A percentile compares a stretch with the other conserved stretches of the same genome.
Evolutionary conservation across 1,139 yeast species (phyloP).

Genomic region (Pichia sp.): DNA sequence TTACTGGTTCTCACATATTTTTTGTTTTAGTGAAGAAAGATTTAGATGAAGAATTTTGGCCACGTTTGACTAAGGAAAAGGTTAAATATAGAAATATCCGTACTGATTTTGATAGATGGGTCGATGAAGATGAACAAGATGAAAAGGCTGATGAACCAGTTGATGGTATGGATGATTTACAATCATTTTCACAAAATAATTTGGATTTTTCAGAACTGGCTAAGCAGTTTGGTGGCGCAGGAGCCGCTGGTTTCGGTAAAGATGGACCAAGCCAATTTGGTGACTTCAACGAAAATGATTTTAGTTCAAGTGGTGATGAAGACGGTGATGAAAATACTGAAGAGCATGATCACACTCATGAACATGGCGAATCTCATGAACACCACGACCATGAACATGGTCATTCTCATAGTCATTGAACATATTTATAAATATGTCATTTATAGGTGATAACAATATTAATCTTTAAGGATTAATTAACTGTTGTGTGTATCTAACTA

Average conservation of each 20-base stretch:
- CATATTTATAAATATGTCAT: neutral
- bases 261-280: constrained; percentile 15
- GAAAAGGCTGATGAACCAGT: constrained; percentile 41
- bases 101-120: constrained; percentile 98
- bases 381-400: neutral
- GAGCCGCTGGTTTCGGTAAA: constrained; percentile 10
- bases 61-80: constrained; percentile 75
- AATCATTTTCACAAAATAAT: constrained; percentile 17
- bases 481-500: too few relatives aligned
- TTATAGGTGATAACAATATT: neutral
- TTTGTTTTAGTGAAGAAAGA: constrained; percentile 68
- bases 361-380: too few relatives aligned
- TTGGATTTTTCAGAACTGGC: constrained; percentile 26
- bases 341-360: neutral
- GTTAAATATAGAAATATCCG: constrained; percentile 66
- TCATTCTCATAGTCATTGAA: neutral
- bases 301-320: constrained; percentile 27
- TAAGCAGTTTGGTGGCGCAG: constrained; percentile 21
- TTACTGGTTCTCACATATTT: constrained; percentile 68
- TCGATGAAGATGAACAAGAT: constrained; percentile 90
- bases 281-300: constrained; percentile 17
- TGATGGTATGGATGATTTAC: constrained; percentile 27
- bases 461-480: too few relatives aligned
- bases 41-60: constrained; percentile 75
- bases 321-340: constrained; percentile 18